These are phyloP conservation scores for Hygrophorus russula DNA, from an alignment of 768 basidiomycete species.

Conservation along the genomic window DNA sequence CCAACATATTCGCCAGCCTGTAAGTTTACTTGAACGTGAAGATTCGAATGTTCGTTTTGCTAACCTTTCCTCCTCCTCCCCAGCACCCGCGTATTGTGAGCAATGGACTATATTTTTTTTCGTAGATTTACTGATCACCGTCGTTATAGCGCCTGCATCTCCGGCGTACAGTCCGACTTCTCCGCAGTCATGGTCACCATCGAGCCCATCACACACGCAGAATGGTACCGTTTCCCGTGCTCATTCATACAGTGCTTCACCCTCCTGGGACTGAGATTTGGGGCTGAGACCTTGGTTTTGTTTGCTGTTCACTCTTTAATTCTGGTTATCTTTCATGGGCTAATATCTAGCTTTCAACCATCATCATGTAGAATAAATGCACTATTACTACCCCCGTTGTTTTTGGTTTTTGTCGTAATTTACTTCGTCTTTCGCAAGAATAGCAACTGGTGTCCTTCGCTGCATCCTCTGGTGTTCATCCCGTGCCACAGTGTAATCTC, in stretches of 20 bases:
- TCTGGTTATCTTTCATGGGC: background rate
- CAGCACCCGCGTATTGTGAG: constrained; percentile 75
- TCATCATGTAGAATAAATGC: no score
- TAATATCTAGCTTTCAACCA: background rate
- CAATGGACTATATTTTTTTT: background rate
- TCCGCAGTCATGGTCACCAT: constrained; percentile 65
- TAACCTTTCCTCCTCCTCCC: constrained; percentile 1
- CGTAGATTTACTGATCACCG: constrained; percentile 6
- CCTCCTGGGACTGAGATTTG: constrained; percentile 37
- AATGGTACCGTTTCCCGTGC: constrained; percentile 27
- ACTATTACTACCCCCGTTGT: no score
- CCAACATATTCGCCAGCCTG: constrained; percentile 84
- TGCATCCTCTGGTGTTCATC: no score
- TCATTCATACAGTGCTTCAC: constrained; percentile 36
- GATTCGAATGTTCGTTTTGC: constrained; percentile 6
- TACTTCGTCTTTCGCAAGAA: background rate
- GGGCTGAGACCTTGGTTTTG: background rate
- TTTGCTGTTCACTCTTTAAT: background rate
- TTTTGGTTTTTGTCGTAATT: background rate
- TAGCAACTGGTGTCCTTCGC: no score
- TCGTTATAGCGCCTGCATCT: constrained; percentile 58
- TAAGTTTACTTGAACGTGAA: constrained; percentile 28
- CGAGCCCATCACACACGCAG: constrained; percentile 51
- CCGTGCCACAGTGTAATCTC: no score
- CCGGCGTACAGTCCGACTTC: constrained; percentile 83